phyloP scores from a whole-genome alignment of 371 early-diverging fungal species.

The Sporodiniella umbellata region DNA sequence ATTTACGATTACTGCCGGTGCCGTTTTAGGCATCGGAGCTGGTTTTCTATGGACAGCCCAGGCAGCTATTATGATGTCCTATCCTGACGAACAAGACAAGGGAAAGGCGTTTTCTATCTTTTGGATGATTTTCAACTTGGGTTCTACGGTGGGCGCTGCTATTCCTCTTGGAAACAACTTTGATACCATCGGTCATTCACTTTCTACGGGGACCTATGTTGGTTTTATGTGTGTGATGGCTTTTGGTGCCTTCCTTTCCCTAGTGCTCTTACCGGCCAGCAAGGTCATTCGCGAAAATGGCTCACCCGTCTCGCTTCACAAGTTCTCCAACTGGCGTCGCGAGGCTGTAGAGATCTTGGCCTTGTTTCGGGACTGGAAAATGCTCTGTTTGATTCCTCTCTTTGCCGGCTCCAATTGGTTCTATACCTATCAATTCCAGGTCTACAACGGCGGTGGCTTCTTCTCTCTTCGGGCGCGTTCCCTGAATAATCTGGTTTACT shows the following conservation, averaged over 20 bases:
- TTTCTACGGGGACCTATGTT: slow-evolving; percentile 50
- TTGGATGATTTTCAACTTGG: slow-evolving; percentile 79
- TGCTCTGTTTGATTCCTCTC: slow-evolving; percentile 64
- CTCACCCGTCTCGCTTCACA: slow-evolving; percentile 52
- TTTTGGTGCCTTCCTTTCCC: slow-evolving; percentile 50
- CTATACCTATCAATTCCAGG: slow-evolving; percentile 66
- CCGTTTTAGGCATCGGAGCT: slow-evolving; percentile 60
- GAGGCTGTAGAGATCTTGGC: slow-evolving; percentile 57
- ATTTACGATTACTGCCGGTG: slow-evolving; percentile 56
- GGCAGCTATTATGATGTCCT: slow-evolving; percentile 81
- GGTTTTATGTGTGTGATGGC: slow-evolving; percentile 66
- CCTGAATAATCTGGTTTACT: slow-evolving; percentile 69
- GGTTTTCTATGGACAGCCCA: slow-evolving; percentile 61
- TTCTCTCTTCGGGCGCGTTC: slow-evolving; percentile 58
- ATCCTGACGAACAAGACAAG: slow-evolving; percentile 72
- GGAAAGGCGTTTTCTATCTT: slow-evolving; percentile 65
- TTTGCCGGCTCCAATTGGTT: slow-evolving; percentile 76
- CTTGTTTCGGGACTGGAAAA: slow-evolving; percentile 64
- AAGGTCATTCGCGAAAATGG: slow-evolving; percentile 68
- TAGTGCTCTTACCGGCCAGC: slow-evolving; percentile 56
- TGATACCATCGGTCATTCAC: slow-evolving; percentile 2
- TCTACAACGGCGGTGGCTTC: slow-evolving; percentile 33
- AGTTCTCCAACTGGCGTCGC: slow-evolving; percentile 50
- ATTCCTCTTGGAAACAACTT: slow-evolving; percentile 8
- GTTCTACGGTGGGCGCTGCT: not conserved